Evolutionary conservation across 768 basidiomycete genomes (phyloP).

Genomic region (Amyloporia xantha): DNA sequence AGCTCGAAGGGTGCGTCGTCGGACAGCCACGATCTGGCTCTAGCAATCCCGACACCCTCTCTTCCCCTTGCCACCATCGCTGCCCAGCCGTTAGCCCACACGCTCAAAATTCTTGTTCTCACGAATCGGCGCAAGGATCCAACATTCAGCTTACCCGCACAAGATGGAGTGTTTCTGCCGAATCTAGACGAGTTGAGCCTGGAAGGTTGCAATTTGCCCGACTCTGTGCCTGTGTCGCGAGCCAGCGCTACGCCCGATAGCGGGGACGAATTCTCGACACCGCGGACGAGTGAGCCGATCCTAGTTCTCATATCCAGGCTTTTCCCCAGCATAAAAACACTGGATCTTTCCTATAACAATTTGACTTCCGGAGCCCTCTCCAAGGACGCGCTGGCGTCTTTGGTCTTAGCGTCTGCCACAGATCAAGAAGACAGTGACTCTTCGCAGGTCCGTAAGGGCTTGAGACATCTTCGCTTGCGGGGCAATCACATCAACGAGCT

Average conservation of each 20-base stretch:
- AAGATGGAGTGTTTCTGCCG: conserved; percentile 42
- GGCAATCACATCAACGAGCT: conserved; percentile 63
- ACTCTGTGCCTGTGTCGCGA: conserved; percentile 46
- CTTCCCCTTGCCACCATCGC: conserved; percentile 61
- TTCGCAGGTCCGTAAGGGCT: conserved; percentile 35
- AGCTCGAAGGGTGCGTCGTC: conserved; percentile 1
- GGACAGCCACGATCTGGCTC: conserved; percentile 22
- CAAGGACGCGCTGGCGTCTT: conserved; percentile 37
- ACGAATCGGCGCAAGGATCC: conserved; percentile 62
- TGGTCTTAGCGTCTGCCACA: conserved; percentile 38
- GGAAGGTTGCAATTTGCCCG: conserved; percentile 65
- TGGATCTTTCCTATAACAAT: conserved; percentile 73
- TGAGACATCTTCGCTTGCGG: conserved; percentile 58
- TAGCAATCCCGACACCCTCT: conserved; percentile 56
- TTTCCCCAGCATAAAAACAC: conserved; percentile 62
- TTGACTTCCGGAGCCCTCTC: conserved; percentile 50
- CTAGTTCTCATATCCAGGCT: conserved; percentile 54
- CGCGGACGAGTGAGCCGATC: conserved; percentile 45
- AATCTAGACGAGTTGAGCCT: conserved; percentile 66
- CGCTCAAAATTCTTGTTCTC: conserved; percentile 52
- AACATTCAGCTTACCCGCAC: conserved; percentile 48
- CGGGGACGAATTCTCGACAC: conserved; percentile 28
- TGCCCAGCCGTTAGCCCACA: conserved; percentile 51
- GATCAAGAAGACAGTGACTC: conserved; percentile 4
- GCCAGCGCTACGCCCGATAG: conserved; percentile 7